Base-by-base conservation (phyloP, 495 filamentous ascomycete genomes). In the Penicillium silybi region DNA sequence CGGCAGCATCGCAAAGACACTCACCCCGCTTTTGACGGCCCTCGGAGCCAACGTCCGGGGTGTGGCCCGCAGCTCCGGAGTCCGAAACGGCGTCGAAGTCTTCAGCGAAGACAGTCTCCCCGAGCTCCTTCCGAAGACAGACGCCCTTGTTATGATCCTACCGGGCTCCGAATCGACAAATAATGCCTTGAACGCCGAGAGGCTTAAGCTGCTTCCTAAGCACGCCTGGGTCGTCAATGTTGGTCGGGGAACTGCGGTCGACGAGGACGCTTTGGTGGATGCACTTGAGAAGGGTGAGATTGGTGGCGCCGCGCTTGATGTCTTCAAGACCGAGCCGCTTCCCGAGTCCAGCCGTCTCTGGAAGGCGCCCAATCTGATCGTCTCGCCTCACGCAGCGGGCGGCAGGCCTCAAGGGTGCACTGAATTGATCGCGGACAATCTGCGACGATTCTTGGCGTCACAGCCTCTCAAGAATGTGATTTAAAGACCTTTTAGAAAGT, bases 381-480 rank as follows among this genome's bases (percentile, higher is more conserved):
- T 88, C 47, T 82, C 85, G 26, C 77, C 78, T 44, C 85, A 88
- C 63, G 87, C 86, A 52, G 86, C 86, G 13, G 85, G 86, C 23
- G 85, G 84, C 1, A 58, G 80, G 44, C 81, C 81, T 13, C 76
- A 78, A 65, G 80, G 72, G 0, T 69, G 70, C 13, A 46, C 52
- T 3, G 80, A 80, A 49, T 53, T 84, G 48, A 76, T 84, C 41
- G 73, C 72, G 42, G 70, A 76, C 47, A 84, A 84, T 35, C 40
- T 84, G 58, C 59, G 75, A 34, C 53, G 70, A 50, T 77, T 81
- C 47, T 44, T 83, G 53, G 80, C 78, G 4, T 70, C 68, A 1
- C 77, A 82, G 72, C 59, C 67, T 53, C 48, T 84, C 56, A 72
- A 66, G 62, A 84, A 84, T 58, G 44, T 72, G 17, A 68, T 83